Conservation (phyloP, 225 moss, liverwort and hornwort species). For the Bryoerythrophyllum caledonicum region DNA sequence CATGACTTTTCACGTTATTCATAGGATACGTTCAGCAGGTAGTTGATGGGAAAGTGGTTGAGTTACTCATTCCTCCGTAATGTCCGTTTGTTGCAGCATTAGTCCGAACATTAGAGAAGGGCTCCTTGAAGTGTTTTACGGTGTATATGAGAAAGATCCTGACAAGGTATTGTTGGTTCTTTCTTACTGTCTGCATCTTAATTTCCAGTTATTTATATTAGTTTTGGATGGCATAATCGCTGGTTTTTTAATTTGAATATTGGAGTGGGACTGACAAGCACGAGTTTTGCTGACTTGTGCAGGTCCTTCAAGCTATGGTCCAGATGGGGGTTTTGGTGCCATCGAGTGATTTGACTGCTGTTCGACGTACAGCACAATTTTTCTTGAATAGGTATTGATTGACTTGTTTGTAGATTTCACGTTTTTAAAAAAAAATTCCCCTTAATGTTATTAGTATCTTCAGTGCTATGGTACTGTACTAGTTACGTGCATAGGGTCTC, state of each 20-base stretch:
- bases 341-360: conserved; percentile 90
- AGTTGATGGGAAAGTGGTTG: background rate
- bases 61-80: background rate
- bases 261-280: conserved; percentile 16
- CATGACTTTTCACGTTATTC: background rate
- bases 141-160: conserved; percentile 97
- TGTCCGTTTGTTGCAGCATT: conserved; percentile 55
- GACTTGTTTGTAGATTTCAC: background rate
- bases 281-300: conserved; percentile 6
- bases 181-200: conserved; percentile 1
- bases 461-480: background rate
- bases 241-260: background rate
- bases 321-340: conserved; percentile 99
- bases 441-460: background rate
- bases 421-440: background rate
- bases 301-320: conserved; percentile 98
- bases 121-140: conserved; percentile 96
- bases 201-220: background rate
- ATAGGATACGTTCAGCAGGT: background rate
- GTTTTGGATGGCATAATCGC: background rate
- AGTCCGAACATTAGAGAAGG: conserved; percentile 96
- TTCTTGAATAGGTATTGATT: conserved; percentile 79
- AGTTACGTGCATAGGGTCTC: background rate
- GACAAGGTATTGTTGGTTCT: conserved; percentile 66
- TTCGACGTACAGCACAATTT: conserved; percentile 90